Evolutionary conservation across 768 basidiomycete genomes (phyloP).

Genomic region (Xerocomellus chrysenteron): DNA sequence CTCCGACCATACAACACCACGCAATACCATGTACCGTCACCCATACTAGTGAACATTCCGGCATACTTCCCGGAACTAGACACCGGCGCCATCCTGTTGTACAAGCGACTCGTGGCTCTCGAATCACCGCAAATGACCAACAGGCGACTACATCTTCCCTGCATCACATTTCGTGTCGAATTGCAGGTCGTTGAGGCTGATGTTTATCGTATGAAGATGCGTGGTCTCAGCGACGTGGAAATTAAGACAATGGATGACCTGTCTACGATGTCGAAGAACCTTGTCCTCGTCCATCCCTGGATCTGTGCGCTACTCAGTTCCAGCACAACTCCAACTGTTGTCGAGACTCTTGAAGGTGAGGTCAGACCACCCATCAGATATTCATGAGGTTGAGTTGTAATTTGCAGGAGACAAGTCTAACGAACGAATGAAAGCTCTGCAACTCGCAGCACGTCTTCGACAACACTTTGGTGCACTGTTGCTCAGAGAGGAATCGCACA

Average conservation of each 20-base stretch:
- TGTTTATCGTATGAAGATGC: not conserved
- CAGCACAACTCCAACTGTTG: not conserved
- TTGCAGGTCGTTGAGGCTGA: not conserved
- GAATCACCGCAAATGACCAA: not conserved
- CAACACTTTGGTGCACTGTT: not conserved
- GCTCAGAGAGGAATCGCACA: not conserved
- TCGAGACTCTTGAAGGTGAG: too few relatives aligned
- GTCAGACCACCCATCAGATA: too few relatives aligned
- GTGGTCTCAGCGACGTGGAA: not conserved
- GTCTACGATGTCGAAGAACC: not conserved
- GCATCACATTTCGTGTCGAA: not conserved
- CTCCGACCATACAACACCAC: not conserved
- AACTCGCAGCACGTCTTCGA: not conserved
- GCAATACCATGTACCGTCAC: not conserved
- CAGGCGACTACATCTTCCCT: not conserved
- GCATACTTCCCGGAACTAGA: not conserved
- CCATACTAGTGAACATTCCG: not conserved
- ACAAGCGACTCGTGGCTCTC: not conserved
- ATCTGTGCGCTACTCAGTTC: not conserved
- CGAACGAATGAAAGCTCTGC: not conserved
- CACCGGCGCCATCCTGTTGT: not conserved
- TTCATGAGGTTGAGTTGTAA: too few relatives aligned
- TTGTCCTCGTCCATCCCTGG: not conserved
- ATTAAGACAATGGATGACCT: not conserved
- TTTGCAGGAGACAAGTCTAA: not conserved